These are phyloP conservation scores for Rhynchosporium graminicola DNA, from an alignment of 2,329 filamentous ascomycete genomes.

Conservation along the genomic window DNA sequence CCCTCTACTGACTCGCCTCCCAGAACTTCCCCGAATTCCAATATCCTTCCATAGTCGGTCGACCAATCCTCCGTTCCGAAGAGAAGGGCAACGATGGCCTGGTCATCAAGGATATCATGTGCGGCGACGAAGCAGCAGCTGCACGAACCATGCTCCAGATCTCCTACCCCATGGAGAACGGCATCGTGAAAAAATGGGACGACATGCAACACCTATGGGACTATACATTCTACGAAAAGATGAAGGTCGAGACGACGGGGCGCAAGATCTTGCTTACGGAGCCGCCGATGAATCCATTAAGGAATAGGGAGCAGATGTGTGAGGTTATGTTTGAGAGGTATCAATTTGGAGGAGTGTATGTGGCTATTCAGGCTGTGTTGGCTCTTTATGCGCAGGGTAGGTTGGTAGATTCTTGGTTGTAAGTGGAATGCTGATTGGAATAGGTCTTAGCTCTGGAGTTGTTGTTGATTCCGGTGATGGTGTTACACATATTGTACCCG, in stretches of 20 bases:
- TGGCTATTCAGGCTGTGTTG: constrained; percentile 95
- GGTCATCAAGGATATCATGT: constrained; percentile 98
- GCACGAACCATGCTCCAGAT: constrained; percentile 98
- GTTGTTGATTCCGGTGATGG: constrained; percentile 98
- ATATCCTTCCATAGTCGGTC: constrained; percentile 96
- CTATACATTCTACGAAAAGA: constrained; percentile 97
- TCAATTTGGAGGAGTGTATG: constrained; percentile 93
- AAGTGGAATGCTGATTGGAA: constrained; percentile 21
- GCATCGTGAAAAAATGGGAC: constrained; percentile 99
- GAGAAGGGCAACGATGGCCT: constrained; percentile 69
- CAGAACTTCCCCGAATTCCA: constrained; percentile 99
- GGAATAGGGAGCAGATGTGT: constrained; percentile 96
- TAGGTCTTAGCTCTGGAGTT: constrained; percentile 87
- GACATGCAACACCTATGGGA: constrained; percentile 99
- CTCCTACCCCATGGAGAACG: constrained; percentile 99
- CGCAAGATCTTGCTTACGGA: constrained; percentile 98
- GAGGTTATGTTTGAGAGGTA: constrained; percentile 99
- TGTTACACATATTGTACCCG: constrained; percentile 97
- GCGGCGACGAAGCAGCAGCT: constrained; percentile 94
- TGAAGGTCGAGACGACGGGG: constrained; percentile 84
- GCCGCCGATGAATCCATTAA: constrained; percentile 95
- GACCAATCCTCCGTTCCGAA: constrained; percentile 95
- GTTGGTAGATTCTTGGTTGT: constrained; percentile 20
- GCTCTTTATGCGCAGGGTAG: constrained; percentile 94
- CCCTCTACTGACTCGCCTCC: constrained; percentile 18